These are phyloP conservation scores for Iris pallida DNA, from an alignment of 116 monocot genomes.

Conservation along the genomic window DNA sequence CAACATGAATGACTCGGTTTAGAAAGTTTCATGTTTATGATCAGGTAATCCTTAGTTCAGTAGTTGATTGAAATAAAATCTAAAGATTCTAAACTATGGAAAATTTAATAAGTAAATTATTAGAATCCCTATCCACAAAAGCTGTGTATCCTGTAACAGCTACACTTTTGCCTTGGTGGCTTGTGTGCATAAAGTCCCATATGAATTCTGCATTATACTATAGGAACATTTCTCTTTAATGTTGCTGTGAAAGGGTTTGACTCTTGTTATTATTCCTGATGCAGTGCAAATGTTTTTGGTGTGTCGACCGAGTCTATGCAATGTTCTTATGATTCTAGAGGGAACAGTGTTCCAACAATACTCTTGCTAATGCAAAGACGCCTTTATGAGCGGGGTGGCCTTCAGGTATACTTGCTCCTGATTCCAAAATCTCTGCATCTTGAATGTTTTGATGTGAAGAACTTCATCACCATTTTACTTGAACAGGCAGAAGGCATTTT, in stretches of 20 bases:
- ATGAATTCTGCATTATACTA: too few species aligned
- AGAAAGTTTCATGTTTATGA: too few species aligned
- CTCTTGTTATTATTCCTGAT: conserved; percentile 3
- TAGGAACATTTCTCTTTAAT: too few species aligned
- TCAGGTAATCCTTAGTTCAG: too few species aligned
- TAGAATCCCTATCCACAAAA: too few species aligned
- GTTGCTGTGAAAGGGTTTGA: neutral
- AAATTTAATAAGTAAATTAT: too few species aligned
- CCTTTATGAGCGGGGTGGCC: conserved; percentile 49
- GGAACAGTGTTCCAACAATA: conserved; percentile 62
- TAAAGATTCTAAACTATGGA: too few species aligned
- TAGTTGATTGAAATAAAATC: too few species aligned
- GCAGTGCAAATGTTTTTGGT: conserved; percentile 56
- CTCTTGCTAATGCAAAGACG: conserved; percentile 49
- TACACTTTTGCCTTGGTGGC: too few species aligned
- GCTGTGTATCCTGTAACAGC: too few species aligned
- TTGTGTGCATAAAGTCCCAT: too few species aligned
- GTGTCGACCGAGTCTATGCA: conserved; percentile 64
- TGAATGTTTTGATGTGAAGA: neutral
- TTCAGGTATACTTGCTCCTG: conserved; percentile 21
- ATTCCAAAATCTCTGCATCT: neutral
- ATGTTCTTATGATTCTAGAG: conserved; percentile 49
- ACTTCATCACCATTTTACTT: conserved; percentile 7
- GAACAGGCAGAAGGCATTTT: conserved; percentile 43
- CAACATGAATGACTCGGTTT: too few species aligned